Conservation (phyloP, 768 basidiomycete species). For the Crepidotus variabilis region DNA sequence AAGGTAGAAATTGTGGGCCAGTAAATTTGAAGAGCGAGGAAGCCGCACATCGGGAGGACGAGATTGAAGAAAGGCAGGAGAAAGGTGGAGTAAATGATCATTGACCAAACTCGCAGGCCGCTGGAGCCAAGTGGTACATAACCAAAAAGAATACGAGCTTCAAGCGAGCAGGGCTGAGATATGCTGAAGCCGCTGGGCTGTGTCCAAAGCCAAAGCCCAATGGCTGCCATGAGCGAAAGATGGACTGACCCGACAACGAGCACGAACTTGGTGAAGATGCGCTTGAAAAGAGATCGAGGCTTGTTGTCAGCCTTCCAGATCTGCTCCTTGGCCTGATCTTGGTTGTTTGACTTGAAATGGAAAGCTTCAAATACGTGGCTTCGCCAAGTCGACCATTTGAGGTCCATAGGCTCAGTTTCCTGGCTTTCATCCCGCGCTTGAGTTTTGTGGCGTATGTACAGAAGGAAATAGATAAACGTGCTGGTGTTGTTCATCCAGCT, state of each 20-base stretch:
- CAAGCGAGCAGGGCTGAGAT: neutral
- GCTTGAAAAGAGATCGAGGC: neutral
- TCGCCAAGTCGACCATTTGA: neutral
- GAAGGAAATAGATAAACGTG: conserved; percentile 3
- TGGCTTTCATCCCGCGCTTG: neutral
- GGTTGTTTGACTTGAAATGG: neutral
- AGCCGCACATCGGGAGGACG: conserved; percentile 12
- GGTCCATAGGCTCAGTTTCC: neutral
- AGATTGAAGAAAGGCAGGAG: conserved; percentile 19
- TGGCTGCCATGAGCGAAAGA: conserved; percentile 15
- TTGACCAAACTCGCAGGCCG: conserved; percentile 10
- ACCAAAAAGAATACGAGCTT: neutral
- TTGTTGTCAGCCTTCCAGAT: neutral
- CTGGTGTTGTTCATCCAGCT: conserved; percentile 25
- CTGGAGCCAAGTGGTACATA: conserved; percentile 6
- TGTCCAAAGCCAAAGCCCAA: conserved; percentile 19
- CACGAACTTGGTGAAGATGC: conserved; percentile 6
- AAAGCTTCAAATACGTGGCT: neutral
- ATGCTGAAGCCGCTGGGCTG: conserved; percentile 9
- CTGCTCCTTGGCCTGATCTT: neutral
- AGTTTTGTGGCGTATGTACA: conserved; percentile 1
- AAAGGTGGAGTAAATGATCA: conserved; percentile 15
- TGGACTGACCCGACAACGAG: conserved; percentile 16
- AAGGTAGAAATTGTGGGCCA: neutral
- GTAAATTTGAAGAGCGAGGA: conserved; percentile 11